Base-by-base conservation (phyloP, 2,329 filamentous ascomycete species). In the Cladosporium sp. region DNA sequence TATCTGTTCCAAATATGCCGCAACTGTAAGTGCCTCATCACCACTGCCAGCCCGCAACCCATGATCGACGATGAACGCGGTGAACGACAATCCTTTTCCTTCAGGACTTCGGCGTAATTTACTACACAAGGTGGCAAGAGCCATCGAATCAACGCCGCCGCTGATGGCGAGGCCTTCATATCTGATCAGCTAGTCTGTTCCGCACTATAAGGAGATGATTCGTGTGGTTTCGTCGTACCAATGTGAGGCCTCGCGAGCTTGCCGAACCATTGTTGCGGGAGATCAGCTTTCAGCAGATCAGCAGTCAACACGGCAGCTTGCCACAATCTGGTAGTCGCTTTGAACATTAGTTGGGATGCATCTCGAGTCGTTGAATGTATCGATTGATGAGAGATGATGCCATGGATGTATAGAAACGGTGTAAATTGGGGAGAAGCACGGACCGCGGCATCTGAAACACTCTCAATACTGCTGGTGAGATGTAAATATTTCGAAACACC, bases 61-160 rank as follows among this genome's bases (percentile, higher is more conserved):
- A 72, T 89, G 87, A 69, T 89, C 86, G 14, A 89, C 84, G 40
- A 89, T 84, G 70, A 88, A 86, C 0, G 82, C 86, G 53, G 81
- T 82, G 23, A 85, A 79, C 69, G 44, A 62, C 53, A 62, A 63
- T 57, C 67, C 70, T 44, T 44, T 10, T 7, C 35, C n/a, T 52
- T 18, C 26, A 18, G 16, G 14, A 2, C 7, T 18, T 60, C 55
- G 21, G 33, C 61, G 40, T 31, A 56, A 12, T n/a, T 28, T 33
- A n/a, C 50, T 62, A 65, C 91, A 91, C 40, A 98, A 84, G 67
- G 83, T 88, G 64, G 93, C 92, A 67, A 99, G 82, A 31, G 94
- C 94, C 93, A 98, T 99, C n/a, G 94, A 98, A 78, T 99, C 95
- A 46, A 95, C 91, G 8, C 95, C 95, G 28, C 95, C 95, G 74